Base-by-base conservation (phyloP, 331 rosid genomes). In the Dryas integrifolia region DNA sequence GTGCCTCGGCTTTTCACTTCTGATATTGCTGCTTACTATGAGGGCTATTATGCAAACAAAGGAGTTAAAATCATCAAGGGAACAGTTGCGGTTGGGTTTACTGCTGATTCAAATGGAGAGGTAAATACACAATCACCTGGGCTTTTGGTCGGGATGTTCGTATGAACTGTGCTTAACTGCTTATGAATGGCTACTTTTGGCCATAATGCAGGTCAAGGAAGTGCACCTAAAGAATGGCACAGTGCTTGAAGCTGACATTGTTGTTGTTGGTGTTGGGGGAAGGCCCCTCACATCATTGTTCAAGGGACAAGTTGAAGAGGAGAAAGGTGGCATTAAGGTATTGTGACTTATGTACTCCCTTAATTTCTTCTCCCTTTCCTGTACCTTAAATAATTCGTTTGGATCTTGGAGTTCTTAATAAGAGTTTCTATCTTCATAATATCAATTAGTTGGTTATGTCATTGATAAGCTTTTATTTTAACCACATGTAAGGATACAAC, bases 1-100 rank as follows among this genome's bases (percentile, higher is more conserved):
- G 98, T 92, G 98, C 96, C 96, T 68, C 82, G 98, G 76, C 96
- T 92, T 58, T 92, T 92, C 87, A 90, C 98, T 63, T 41, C 96
- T 64, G 92, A 45, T 14, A 92, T 92, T 69, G 98, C 98, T 73
- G 88, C 83, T 4, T 92, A 90, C 89, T 92, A 92, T 39, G 98
- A 92, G 87, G 88, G 88, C 44, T 87, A 85, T 76, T 92, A 92
- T 76, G 83, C 90, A 52, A 87, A 87, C 49, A 90, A 92, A 78
- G 96, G 96, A 58, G 61, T 92, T 64, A 77, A 85, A 50, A 92
- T 92, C 78, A 81, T 90, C 64, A 92, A 92, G 82, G 98, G 98
- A 81, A 90, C 98, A 9, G 98, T 92, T 70, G 98, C 98, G 3
- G 76, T 64, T 65, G 98, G 92, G 47, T 92, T 92, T 78, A 85